Conservation (phyloP, 176 grass and related monocot species). For the Musa beccarii region DNA sequence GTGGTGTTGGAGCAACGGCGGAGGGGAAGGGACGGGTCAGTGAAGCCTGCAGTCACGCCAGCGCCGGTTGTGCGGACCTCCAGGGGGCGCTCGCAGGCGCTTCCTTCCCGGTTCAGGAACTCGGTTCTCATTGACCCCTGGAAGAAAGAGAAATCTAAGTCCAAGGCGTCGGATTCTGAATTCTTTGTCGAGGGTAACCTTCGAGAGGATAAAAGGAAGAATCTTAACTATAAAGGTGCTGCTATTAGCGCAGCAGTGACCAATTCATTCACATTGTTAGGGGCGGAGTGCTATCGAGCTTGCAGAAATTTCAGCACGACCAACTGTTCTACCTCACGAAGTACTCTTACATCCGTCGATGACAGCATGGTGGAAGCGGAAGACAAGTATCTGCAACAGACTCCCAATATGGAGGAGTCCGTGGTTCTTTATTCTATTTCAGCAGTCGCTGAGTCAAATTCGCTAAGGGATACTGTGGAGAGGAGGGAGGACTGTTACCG, state of each 20-base stretch:
- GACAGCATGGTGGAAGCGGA: constrained; percentile 18
- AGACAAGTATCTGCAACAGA: not conserved
- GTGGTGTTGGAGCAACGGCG: not conserved
- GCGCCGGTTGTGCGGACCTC: constrained; percentile 28
- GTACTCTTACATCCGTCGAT: constrained; percentile 38
- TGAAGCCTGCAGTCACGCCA: not conserved
- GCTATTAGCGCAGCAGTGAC: constrained; percentile 26
- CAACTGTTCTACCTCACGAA: constrained; percentile 28
- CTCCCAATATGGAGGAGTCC: not conserved
- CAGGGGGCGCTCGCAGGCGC: constrained; percentile 33
- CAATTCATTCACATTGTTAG: not conserved
- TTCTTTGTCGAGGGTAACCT: constrained; percentile 11
- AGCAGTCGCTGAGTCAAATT: constrained; percentile 30
- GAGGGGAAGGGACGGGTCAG: constrained; percentile 8
- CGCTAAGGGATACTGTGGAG: constrained; percentile 25
- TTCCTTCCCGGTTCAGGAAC: constrained; percentile 53
- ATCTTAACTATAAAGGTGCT: constrained; percentile 17
- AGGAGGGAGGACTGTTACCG: constrained; percentile 45
- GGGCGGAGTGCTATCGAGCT: constrained; percentile 30
- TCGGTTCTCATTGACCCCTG: constrained; percentile 20
- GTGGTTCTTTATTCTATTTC: not conserved
- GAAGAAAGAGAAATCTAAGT: constrained; percentile 4
- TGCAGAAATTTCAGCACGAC: constrained; percentile 34
- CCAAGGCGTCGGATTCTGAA: not conserved
- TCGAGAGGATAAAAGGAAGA: constrained; percentile 23